Evolutionary conservation across 2,329 filamentous ascomycete genomes (phyloP).

Genomic region (Cadophora gregata): DNA sequence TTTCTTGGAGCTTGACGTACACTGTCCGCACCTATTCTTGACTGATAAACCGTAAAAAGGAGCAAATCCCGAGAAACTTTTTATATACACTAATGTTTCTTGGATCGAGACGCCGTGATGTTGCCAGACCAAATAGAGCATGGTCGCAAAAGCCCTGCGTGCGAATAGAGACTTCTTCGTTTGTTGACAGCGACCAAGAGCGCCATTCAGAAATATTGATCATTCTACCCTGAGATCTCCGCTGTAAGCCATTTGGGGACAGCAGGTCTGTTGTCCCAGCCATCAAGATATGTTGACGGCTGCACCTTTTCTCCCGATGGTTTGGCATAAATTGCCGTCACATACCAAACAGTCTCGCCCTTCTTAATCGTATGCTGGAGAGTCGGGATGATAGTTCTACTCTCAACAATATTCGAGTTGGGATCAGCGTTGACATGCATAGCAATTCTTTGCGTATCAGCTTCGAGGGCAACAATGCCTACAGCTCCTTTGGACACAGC

Average conservation of each 20-base stretch:
- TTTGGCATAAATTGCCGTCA: conserved; percentile 74
- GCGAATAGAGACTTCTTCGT: no score
- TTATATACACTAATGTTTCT: no score
- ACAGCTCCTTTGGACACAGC: conserved; percentile 61
- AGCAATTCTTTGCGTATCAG: conserved; percentile 51
- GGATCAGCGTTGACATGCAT: conserved; percentile 77
- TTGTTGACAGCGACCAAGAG: no score
- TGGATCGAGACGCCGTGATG: no score
- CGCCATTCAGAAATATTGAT: neutral
- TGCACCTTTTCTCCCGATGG: conserved; percentile 61
- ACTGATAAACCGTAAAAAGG: no score
- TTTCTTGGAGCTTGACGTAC: neutral
- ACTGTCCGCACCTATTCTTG: neutral
- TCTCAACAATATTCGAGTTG: conserved; percentile 78
- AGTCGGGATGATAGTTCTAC: conserved; percentile 73
- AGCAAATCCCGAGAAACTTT: neutral
- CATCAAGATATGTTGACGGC: conserved; percentile 59
- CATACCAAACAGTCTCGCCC: conserved; percentile 68
- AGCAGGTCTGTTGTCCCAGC: conserved; percentile 64
- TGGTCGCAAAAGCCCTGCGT: no score
- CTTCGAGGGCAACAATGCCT: conserved; percentile 59
- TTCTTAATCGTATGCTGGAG: conserved; percentile 65
- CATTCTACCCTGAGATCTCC: conserved; percentile 28
- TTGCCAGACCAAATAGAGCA: no score
- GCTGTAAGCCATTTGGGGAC: conserved; percentile 65